Evolutionary conservation across 495 filamentous ascomycete species (phyloP), one percentile per base, ranked within the genome.

Genomic region (Patellaria atrata): DNA sequence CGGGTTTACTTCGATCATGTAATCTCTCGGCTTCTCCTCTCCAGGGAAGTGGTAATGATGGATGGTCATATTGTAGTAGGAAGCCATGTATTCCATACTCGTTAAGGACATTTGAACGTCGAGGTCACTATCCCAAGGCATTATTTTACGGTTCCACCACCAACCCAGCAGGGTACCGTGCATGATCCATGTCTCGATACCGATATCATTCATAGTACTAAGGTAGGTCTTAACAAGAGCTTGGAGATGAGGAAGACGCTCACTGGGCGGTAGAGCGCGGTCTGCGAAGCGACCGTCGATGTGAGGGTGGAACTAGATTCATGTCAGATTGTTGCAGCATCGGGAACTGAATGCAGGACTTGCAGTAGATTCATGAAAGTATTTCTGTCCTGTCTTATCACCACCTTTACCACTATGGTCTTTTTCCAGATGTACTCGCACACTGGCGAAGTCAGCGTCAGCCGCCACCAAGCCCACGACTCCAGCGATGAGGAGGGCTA

Each of bases 71-170:
- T 77, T 77, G 48, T 73, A 70, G 50, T 70, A 71, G 27, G 21
- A 56, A 29, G 67, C 68, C 0, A 77, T 58, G 52, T 67, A 70
- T 27, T 65, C 56, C 25, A 75, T 67, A 1, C 63, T 64, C n/a
- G 55, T 45, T 39, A 70, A 64, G 17, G 64, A 64, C 30, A 77
- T 57, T 49, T 73, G 70, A 3, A 75, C 64, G 37, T 77, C 72
- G 33, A 73, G 49, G 43, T 77, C 71, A 15, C 62, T 64, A 47
- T 77, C 72, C 71, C 72, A 75, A 9, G 72, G 72, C 50, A 77
- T 60, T 41, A 75, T 70, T 58, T 64, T 64, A 31, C 62, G 61
- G 48, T 73, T 75, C 71, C 71, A 75, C 64, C 65, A 75, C 70
- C 71, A 74, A 15, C 68, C 64, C 18, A 75, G 52, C 30, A 75